Evolutionary conservation across 257 asterid genomes (phyloP).

Genomic region (Paulownia fortunei): DNA sequence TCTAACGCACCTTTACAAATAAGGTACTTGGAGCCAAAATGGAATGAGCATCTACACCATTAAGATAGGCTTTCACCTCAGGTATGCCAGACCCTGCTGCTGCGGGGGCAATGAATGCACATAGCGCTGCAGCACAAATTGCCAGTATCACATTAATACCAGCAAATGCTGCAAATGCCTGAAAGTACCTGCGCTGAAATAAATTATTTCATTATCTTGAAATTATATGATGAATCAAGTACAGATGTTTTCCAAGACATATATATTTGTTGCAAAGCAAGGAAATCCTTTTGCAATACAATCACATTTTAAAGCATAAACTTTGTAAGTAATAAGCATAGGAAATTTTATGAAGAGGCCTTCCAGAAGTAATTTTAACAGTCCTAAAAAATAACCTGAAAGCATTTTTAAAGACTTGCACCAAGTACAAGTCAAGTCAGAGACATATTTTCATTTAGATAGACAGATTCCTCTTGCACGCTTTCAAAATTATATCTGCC

Average conservation of each 20-base stretch:
- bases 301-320: neutral
- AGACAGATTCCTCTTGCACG: neutral
- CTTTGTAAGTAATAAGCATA: neutral
- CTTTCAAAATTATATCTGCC: neutral
- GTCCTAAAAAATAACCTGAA: too few species aligned
- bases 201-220: slow-evolving; percentile 30
- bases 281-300: neutral
- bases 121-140: slow-evolving; percentile 70
- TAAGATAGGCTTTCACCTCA: slow-evolving; percentile 98
- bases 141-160: slow-evolving; percentile 71
- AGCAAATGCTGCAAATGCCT: slow-evolving; percentile 70
- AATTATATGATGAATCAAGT: slow-evolving; percentile 25
- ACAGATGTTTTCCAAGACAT: slow-evolving; percentile 1
- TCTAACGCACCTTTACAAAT: slow-evolving; percentile 74
- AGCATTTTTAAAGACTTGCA: neutral
- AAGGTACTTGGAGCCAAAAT: slow-evolving; percentile 96
- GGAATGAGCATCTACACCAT: slow-evolving; percentile 95
- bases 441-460: neutral
- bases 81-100: slow-evolving; percentile 99
- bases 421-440: slow-evolving; percentile 1
- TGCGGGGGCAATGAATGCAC: slow-evolving; percentile 92
- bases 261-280: slow-evolving; percentile 9
- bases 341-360: neutral
- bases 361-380: neutral
- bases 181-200: slow-evolving; percentile 61